Evolutionary conservation across 2,329 filamentous ascomycete genomes (phyloP).

Genomic region (Clarireedia homoeocarpa): DNA sequence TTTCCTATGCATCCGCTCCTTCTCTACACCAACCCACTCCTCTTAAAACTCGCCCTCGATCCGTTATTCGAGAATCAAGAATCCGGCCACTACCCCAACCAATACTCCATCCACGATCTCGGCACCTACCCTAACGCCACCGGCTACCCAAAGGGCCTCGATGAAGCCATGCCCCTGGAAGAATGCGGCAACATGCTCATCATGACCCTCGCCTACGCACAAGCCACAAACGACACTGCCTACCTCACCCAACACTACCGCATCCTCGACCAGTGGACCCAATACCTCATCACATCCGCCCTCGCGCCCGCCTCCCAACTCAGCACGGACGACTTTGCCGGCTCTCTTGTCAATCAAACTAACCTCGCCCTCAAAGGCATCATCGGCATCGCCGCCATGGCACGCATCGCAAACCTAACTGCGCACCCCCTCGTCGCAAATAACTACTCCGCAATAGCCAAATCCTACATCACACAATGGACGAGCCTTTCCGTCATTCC

Average conservation of each 20-base stretch:
- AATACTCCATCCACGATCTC: constrained; percentile 67
- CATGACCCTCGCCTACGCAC: constrained; percentile 64
- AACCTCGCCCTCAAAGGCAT: constrained; percentile 81
- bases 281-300: constrained; percentile 65
- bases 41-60: constrained; percentile 51
- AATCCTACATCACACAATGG: constrained; percentile 67
- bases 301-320: constrained; percentile 69
- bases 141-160: constrained; percentile 60
- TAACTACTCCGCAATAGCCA: constrained; percentile 53
- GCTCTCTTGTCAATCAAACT: constrained; percentile 68
- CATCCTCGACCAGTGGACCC: constrained; percentile 71
- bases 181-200: constrained; percentile 79
- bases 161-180: constrained; percentile 70
- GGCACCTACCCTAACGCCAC: constrained; percentile 66
- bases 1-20: constrained; percentile 79
- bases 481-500: constrained; percentile 59
- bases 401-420: constrained; percentile 55
- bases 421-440: constrained; percentile 48
- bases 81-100: constrained; percentile 57
- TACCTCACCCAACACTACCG: constrained; percentile 60
- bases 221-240: constrained; percentile 42
- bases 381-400: constrained; percentile 75
- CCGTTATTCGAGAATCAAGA: constrained; percentile 62
- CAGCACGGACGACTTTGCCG: constrained; percentile 79
- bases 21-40: constrained; percentile 66